A percentile compares a stretch with the other conserved stretches of the same genome.
Conservation (phyloP, 768 basidiomycete genomes). For the Amanita pallidorosea region DNA sequence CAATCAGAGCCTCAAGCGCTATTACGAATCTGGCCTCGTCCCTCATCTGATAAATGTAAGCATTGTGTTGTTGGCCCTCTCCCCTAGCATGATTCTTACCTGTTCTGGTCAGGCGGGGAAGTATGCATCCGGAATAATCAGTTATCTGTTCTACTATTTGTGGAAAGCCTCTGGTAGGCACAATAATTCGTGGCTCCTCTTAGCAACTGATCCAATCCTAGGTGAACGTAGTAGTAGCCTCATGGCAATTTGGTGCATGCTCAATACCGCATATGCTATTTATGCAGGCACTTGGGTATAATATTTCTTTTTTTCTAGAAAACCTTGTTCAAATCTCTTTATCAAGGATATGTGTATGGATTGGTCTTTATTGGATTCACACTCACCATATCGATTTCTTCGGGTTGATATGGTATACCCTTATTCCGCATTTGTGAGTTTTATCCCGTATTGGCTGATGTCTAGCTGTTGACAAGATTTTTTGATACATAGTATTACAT, state of each 20-base stretch:
- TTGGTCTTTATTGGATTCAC: conserved; percentile 73
- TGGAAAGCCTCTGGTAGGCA: conserved; percentile 64
- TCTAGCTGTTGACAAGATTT: neutral
- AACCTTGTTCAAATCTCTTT: neutral
- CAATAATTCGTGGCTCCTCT: neutral
- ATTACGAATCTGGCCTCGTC: conserved; percentile 56
- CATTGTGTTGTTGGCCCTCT: neutral
- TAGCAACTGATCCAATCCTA: conserved; percentile 6
- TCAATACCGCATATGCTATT: conserved; percentile 47
- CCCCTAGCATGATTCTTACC: neutral
- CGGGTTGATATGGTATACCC: conserved; percentile 70
- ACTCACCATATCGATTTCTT: conserved; percentile 46
- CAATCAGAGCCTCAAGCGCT: conserved; percentile 83
- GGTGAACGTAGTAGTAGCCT: conserved; percentile 28
- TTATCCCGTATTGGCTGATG: neutral
- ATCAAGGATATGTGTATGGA: conserved; percentile 73
- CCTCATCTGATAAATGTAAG: conserved; percentile 84
- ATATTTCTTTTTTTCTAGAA: neutral
- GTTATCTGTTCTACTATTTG: conserved; percentile 56
- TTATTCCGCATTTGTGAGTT: conserved; percentile 45
- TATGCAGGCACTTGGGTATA: conserved; percentile 78
- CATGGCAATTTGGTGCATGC: conserved; percentile 63
- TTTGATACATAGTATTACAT: conserved; percentile 54
- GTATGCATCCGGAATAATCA: conserved; percentile 58
- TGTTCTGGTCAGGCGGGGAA: conserved; percentile 60